Evolutionary conservation across 139 green algal species (phyloP).

Genomic region (Chlorella vulgaris): DNA sequence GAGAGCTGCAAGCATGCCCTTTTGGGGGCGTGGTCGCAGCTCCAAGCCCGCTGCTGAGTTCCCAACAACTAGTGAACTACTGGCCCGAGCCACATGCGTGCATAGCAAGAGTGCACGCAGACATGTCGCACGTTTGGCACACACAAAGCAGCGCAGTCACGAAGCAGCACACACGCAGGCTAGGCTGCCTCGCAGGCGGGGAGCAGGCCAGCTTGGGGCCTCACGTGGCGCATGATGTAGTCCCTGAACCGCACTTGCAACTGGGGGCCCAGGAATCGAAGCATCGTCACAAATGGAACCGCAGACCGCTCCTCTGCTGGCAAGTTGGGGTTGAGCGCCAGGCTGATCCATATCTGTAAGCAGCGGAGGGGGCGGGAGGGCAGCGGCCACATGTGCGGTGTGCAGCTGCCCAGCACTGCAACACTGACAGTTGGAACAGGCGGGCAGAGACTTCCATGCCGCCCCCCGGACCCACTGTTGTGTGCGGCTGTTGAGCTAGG

Average conservation of each 20-base stretch:
- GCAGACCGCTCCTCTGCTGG: constrained; percentile 16
- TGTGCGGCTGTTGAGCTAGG: no score
- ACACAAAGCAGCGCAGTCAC: neutral
- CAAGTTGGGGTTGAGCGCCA: constrained; percentile 1
- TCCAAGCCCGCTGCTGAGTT: no score
- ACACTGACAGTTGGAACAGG: no score
- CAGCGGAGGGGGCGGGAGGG: neutral
- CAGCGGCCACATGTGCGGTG: no score
- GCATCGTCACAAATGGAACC: constrained; percentile 31
- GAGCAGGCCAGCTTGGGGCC: neutral
- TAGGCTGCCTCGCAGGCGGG: neutral
- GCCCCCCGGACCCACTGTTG: no score
- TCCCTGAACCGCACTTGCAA: constrained; percentile 46
- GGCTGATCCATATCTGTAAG: neutral
- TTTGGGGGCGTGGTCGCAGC: no score
- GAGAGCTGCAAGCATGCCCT: no score
- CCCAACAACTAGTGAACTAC: no score
- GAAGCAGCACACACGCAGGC: neutral
- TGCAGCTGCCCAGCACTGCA: no score
- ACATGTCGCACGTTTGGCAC: neutral
- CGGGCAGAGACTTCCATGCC: no score
- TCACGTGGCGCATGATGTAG: constrained; percentile 48
- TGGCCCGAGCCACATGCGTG: no score
- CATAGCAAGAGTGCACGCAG: neutral
- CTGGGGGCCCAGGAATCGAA: constrained; percentile 34